phyloP scores from a whole-genome alignment of 2,329 filamentous ascomycete genomes.

The Hypoxylon sp. region DNA sequence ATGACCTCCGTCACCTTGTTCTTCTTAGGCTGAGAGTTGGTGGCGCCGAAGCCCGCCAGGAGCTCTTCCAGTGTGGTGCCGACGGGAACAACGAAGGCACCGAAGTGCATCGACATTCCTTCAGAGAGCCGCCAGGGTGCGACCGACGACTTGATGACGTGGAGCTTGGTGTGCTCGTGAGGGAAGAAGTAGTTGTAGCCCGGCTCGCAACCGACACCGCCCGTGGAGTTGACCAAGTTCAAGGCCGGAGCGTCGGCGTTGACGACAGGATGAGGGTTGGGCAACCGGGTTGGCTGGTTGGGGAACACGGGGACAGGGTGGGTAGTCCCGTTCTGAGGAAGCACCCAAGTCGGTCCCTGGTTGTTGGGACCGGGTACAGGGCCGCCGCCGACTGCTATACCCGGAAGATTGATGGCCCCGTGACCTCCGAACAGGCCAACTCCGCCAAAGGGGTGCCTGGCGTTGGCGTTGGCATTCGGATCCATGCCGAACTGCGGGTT shows the following conservation, averaged over 20 bases:
- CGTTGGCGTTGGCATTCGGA: conserved; percentile 1
- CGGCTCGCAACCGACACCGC: conserved; percentile 65
- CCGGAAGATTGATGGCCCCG: not conserved
- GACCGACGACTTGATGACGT: conserved; percentile 60
- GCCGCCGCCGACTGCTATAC: conserved; percentile 48
- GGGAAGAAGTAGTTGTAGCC: conserved; percentile 72
- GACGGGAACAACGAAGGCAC: conserved; percentile 60
- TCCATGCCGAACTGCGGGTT: conserved; percentile 40
- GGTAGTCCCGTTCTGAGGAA: conserved; percentile 31
- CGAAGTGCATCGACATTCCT: conserved; percentile 54
- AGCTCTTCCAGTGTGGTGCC: conserved; percentile 63
- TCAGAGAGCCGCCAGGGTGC: conserved; percentile 62
- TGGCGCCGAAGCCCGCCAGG: conserved; percentile 65
- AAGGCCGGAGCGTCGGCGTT: conserved; percentile 58
- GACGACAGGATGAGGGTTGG: conserved; percentile 53
- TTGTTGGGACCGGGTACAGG: conserved; percentile 22
- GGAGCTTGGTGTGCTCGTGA: conserved; percentile 64
- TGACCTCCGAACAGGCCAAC: not conserved
- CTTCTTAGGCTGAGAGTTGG: conserved; percentile 57
- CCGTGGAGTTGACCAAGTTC: conserved; percentile 64
- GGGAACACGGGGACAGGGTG: conserved; percentile 38
- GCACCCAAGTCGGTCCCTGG: conserved; percentile 34
- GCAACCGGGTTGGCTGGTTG: conserved; percentile 47
- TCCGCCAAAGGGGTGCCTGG: not conserved
- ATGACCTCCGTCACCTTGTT: conserved; percentile 66